Evolutionary conservation across 805 yeast genomes (phyloP), one percentile per base, ranked within the genome.

Genomic region (Candida mattraensis): DNA sequence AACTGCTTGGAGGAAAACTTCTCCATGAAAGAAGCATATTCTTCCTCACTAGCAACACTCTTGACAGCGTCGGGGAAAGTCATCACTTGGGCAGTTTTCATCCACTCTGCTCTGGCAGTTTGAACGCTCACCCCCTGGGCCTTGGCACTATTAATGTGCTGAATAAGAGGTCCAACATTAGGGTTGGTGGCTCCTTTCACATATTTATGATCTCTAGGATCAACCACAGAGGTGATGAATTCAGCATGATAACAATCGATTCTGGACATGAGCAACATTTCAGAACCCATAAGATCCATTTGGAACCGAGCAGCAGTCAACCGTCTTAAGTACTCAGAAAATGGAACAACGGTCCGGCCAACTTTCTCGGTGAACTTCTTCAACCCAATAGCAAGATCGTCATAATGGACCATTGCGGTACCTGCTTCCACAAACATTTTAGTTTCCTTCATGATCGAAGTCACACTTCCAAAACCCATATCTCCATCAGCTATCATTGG

Each of bases 401-500:
- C 84, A 17, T 76, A 57, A 52, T 78, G 84, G 30, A 78, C 72
- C n/a, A 75, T 83, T 2, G 83, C 78, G 3, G 84, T 82, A 16
- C 84, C 84, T 14, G 67, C 66, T 53, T 78, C 83, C n/a, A 80
- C 83, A 61, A 78, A 78, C 33, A 76, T 53, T 50, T 79, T 78
- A 16, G 83, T 80, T 37, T 77, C 57, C 50, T 78, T 78, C 84
- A 78, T 78, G 3, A 78, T 79, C 0, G 82, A 67, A 3, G 78
- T 72, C 10, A 70, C 57, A 9, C 83, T 81, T 13, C 84, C 84
- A 51, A 76, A 82, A 3, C 84, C 84, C 48, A 80, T 78, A 44
- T 78, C 84, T 3, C 74, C 84, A 52, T 78, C 84, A 3, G 84
- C 84, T 44, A 78, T 71, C 34, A 78, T 76, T 11, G 84, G 84